Percentiles rank a stretch among this genome's conserved stretches.
These are phyloP conservation scores for Sphenostylis stenocarpa DNA, from an alignment of 306 rosid genomes.

Conservation along the genomic window DNA sequence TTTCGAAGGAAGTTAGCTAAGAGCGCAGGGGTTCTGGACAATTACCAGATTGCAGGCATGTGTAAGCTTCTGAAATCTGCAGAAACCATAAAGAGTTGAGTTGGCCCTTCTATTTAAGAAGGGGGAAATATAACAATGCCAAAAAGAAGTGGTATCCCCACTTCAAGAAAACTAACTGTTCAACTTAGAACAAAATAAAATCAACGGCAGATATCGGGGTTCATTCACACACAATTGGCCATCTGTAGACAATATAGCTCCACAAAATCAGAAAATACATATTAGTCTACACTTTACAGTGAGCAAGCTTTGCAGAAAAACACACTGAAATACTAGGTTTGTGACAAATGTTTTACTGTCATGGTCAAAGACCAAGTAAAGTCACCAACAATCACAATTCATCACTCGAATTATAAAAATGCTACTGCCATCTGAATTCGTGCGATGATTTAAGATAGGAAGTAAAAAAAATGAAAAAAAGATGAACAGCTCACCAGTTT, in stretches of 20 bases:
- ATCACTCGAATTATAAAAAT: not conserved
- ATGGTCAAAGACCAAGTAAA: not conserved
- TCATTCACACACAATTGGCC: no score
- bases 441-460: not conserved
- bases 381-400: not conserved
- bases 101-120: constrained; percentile 12
- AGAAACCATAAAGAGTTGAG: constrained; percentile 36
- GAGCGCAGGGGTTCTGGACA: constrained; percentile 20
- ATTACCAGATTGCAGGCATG: constrained; percentile 64
- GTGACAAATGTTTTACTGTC: not conserved
- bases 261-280: no score
- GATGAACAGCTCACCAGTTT: constrained; percentile 51
- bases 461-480: no score
- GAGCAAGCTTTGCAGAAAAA: not conserved
- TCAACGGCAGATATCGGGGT: not conserved
- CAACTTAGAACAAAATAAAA: constrained; percentile 10
- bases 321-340: not conserved
- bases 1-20: constrained; percentile 18
- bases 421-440: not conserved
- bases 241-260: no score
- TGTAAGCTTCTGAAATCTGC: constrained; percentile 79
- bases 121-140: not conserved
- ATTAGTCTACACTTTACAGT: not conserved
- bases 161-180: not conserved
- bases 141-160: not conserved